Conservation (phyloP, 768 basidiomycete genomes). For the Lepiota venenata region DNA sequence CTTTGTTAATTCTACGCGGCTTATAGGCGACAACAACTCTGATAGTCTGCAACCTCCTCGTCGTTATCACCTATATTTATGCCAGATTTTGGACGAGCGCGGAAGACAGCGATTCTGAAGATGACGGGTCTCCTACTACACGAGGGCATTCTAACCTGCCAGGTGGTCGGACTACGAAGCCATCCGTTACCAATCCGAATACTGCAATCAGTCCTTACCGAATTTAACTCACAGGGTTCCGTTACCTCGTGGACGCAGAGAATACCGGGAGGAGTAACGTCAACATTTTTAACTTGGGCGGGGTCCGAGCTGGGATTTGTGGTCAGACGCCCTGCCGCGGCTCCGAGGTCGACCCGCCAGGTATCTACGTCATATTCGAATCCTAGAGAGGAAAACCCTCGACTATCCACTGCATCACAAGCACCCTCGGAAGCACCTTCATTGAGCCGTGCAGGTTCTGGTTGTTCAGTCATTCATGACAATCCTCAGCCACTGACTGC, state of each 20-base stretch:
- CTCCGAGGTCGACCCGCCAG: neutral
- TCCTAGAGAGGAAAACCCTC: neutral
- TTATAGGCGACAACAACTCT: neutral
- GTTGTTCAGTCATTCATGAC: no score
- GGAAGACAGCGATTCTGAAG: neutral
- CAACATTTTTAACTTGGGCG: neutral
- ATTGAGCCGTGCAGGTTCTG: no score
- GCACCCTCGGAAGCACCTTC: neutral
- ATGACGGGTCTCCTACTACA: neutral
- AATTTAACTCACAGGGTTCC: neutral
- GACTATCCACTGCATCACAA: neutral
- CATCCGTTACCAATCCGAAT: neutral
- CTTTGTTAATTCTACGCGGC: neutral
- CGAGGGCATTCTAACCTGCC: neutral
- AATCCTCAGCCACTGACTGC: no score
- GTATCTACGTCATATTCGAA: neutral
- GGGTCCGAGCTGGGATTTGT: neutral
- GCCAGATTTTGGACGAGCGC: neutral
- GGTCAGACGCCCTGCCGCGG: neutral
- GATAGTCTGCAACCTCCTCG: conserved; percentile 7
- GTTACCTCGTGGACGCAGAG: neutral
- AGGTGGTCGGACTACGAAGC: conserved; percentile 2
- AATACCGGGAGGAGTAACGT: neutral
- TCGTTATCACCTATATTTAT: conserved; percentile 6
- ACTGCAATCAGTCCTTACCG: neutral